Base-by-base conservation (phyloP, 129 eudicot species). In the Artemisia argyi region DNA sequence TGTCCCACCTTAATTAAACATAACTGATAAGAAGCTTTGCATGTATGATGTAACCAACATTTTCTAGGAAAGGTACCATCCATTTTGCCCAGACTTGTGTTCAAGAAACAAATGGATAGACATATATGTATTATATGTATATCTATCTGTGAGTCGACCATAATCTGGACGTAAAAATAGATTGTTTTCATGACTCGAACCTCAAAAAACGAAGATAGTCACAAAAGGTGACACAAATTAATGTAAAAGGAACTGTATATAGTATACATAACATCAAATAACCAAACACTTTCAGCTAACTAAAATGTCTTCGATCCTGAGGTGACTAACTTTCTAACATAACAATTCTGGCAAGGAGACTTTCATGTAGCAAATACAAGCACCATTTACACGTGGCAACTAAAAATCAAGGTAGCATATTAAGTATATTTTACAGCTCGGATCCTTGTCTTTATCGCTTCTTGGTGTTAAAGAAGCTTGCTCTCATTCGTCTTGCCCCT, bases 401-500 rank as follows among this genome's bases (percentile, higher is more conserved):
- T 39, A 35, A 46, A 22, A n/a, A 69, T 61, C 49, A 39, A 71
- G 9, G 65, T 4, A 8, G 55, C 44, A 13, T 9, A 17, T 61
- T 14, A 30, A 51, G 11, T 56, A 54, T 77, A 64, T 70, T 55
- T 71, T 74, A 73, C 76, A 72, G 30, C 79, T 57, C 72, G 9
- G 47, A 12, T 50, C 76, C 72, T 4, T 8, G 11, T 32, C 73
- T 19, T 56, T 8, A 14, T 42, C 7, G 62, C 79, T 69, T 79
- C 83, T 68, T 59, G 10, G 72, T 52, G 60, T 70, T 68, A 76
- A 70, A 52, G 68, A 69, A 65, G 83, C 81, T 77, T 74, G 60
- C 83, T 81, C 85, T 80, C 81, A 56, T 54, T 82, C 58, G 85
- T 81, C 83, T 90, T 93, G 83, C 93, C 91, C 80, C 90, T 86